Evolutionary conservation across 2,329 filamentous ascomycete genomes (phyloP).

Genomic region (Trichoderma atrobrunneum): DNA sequence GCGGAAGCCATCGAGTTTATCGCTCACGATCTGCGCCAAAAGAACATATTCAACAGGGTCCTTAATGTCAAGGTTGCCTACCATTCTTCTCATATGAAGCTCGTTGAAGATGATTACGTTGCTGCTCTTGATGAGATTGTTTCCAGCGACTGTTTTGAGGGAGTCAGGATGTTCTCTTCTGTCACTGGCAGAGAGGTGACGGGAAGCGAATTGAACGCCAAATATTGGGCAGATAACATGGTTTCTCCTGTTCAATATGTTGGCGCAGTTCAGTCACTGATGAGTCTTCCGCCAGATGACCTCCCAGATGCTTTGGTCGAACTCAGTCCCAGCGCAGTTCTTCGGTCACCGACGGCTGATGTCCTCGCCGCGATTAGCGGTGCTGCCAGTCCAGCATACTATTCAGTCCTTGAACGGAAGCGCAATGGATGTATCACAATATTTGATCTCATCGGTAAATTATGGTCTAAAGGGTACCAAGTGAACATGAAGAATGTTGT

Average conservation of each 20-base stretch:
- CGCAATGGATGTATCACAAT: constrained; percentile 26
- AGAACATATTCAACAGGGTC: constrained; percentile 34
- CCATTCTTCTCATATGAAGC: constrained; percentile 45
- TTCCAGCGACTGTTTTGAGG: constrained; percentile 19
- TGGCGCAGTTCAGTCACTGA: constrained; percentile 38
- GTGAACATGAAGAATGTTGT: constrained; percentile 34
- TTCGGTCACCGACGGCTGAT: constrained; percentile 39
- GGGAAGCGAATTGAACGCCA: constrained; percentile 29
- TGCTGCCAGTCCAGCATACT: constrained; percentile 24
- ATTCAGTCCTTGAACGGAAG: constrained; percentile 30
- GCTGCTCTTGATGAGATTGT: constrained; percentile 27
- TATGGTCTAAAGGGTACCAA: constrained; percentile 38
- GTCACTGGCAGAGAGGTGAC: constrained; percentile 33
- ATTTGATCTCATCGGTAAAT: constrained; percentile 33
- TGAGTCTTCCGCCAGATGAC: constrained; percentile 27
- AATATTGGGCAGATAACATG: constrained; percentile 49
- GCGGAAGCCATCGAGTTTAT: constrained; percentile 32
- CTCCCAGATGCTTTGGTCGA: constrained; percentile 40
- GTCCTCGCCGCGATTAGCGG: constrained; percentile 28
- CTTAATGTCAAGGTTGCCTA: constrained; percentile 42
- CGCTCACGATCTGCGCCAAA: constrained; percentile 31
- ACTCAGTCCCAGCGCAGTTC: constrained; percentile 38
- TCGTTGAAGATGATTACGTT: constrained; percentile 38
- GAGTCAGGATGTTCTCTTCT: constrained; percentile 41
- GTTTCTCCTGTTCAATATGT: constrained; percentile 45